phyloP scores from a whole-genome alignment of 176 grass and related monocot species.

The Rhipidocladum racemiflorum region DNA sequence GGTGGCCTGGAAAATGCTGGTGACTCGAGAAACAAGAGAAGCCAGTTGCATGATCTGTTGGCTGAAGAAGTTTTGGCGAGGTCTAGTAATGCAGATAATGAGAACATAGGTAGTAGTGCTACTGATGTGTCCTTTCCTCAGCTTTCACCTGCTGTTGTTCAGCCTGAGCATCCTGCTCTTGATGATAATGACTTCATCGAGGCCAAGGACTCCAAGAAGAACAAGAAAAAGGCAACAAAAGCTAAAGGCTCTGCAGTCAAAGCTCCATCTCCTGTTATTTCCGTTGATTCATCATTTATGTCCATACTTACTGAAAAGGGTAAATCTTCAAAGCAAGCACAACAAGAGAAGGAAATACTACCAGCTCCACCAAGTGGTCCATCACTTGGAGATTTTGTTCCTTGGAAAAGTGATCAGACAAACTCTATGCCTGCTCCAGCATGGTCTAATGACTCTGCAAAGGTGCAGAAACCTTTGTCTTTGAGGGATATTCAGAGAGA shows the following conservation, averaged over 20 bases:
- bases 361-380: conserved; percentile 64
- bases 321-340: conserved; percentile 46
- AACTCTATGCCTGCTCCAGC: conserved; percentile 61
- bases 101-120: conserved; percentile 38
- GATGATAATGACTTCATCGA: conserved; percentile 91
- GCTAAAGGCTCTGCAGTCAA: conserved; percentile 57
- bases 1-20: conserved; percentile 39
- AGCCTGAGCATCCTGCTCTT: conserved; percentile 41
- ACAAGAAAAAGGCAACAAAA: conserved; percentile 78
- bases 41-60: conserved; percentile 77
- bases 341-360: conserved; percentile 61
- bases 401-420: conserved; percentile 75
- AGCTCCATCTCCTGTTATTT: conserved; percentile 46
- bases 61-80: conserved; percentile 84
- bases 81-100: conserved; percentile 50
- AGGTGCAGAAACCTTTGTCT: conserved; percentile 62
- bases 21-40: conserved; percentile 68
- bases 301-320: conserved; percentile 48
- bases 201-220: conserved; percentile 95
- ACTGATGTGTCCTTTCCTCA: conserved; percentile 45
- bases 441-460: conserved; percentile 78
- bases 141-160: conserved; percentile 25
- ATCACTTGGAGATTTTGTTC: conserved; percentile 92
- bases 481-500: conserved; percentile 91
- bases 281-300: conserved; percentile 45